phyloP scores from a whole-genome alignment of 345 rosid genomes.

The Arabis hirsuta region DNA sequence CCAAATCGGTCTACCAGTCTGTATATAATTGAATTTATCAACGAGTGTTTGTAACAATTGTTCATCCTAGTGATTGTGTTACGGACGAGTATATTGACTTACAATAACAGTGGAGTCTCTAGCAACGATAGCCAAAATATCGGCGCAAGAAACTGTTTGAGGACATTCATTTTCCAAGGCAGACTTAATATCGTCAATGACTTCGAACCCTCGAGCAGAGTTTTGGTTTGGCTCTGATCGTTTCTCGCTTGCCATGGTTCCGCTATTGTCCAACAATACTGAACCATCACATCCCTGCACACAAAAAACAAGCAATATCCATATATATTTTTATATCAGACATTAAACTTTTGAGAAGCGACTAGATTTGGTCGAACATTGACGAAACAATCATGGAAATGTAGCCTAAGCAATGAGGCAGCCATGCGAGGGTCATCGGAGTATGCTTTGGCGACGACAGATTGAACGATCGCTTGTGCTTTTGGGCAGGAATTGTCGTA shows the following conservation, averaged over 20 bases:
- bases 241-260: constrained; percentile 69
- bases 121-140: constrained; percentile 68
- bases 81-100: constrained; percentile 27
- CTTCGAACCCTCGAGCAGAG: constrained; percentile 82
- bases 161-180: constrained; percentile 80
- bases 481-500: constrained; percentile 69
- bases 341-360: not conserved
- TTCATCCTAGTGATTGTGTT: not conserved
- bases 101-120: constrained; percentile 78
- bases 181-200: constrained; percentile 68
- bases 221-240: constrained; percentile 60
- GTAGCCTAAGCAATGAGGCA: constrained; percentile 74
- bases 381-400: constrained; percentile 82
- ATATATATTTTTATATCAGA: not conserved
- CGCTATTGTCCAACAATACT: constrained; percentile 61
- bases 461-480: constrained; percentile 55
- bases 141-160: constrained; percentile 78
- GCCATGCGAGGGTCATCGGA: constrained; percentile 65
- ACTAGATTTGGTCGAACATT: constrained; percentile 45
- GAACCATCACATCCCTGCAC: constrained; percentile 87
- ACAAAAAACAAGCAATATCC: constrained; percentile 5
- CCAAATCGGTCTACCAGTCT: constrained; percentile 86
- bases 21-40: constrained; percentile 4
- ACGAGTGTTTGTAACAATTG: not conserved
- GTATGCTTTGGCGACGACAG: constrained; percentile 56